A percentile compares a stretch with the other conserved stretches of the same genome.
Evolutionary conservation across 495 filamentous ascomycete genomes (phyloP).

Genomic region (Penicillium herquei): DNA sequence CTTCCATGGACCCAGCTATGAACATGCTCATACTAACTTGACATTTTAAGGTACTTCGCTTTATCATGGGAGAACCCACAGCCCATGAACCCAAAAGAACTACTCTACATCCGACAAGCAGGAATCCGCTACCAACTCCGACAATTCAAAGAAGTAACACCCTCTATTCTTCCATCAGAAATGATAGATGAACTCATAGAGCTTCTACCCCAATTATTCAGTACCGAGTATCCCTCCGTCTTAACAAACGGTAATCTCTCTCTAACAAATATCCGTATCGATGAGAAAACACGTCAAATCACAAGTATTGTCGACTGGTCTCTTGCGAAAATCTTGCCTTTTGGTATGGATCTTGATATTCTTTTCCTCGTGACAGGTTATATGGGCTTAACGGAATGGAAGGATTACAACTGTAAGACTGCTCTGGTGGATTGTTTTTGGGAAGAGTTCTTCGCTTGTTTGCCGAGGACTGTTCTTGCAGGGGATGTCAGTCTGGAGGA

Average conservation of each 20-base stretch:
- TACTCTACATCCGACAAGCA: not conserved
- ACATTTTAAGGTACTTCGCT: conserved; percentile 1
- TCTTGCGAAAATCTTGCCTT: not conserved
- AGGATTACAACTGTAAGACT: not conserved
- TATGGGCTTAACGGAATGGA: not conserved
- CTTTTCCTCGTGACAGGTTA: conserved; percentile 1
- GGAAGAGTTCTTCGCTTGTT: not conserved
- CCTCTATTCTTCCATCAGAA: not conserved
- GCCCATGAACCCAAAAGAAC: not conserved
- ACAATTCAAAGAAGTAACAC: not conserved
- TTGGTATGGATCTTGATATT: conserved; percentile 5
- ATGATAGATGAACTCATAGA: not conserved
- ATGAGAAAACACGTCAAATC: not conserved
- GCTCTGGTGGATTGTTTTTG: not conserved
- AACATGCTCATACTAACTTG: not conserved
- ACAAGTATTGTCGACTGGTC: conserved; percentile 9
- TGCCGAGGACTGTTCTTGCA: not conserved
- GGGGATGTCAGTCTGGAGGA: not conserved
- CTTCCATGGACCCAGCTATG: too few species aligned
- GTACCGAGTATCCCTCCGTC: not conserved
- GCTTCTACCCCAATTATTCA: not conserved
- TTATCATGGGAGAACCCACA: not conserved
- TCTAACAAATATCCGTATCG: not conserved
- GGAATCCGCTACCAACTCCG: conserved; percentile 1
- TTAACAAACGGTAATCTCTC: conserved; percentile 2